Percentiles rank a stretch among this genome's conserved stretches.
Evolutionary conservation across 306 rosid genomes (phyloP).

Genomic region (Heteromeles arbutifolia): DNA sequence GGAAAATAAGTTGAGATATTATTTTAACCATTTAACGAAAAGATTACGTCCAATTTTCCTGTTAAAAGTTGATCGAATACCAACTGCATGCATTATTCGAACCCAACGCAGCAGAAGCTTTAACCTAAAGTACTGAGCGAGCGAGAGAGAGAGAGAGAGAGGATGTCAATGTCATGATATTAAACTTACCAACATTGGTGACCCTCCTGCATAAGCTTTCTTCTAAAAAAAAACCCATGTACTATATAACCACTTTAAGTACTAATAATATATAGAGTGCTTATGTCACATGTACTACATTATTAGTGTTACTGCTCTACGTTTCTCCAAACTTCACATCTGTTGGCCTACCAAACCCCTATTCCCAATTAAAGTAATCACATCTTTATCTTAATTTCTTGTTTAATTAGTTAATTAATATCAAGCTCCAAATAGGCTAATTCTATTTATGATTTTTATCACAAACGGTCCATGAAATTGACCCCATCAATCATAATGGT

Average conservation of each 20-base stretch:
- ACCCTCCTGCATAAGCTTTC: slow-evolving; percentile 16
- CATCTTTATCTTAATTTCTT: slow-evolving; percentile 20
- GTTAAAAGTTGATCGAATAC: neutral
- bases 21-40: neutral
- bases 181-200: neutral
- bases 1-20: neutral
- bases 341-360: slow-evolving; percentile 53
- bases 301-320: slow-evolving; percentile 32
- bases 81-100: neutral
- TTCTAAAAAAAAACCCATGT: slow-evolving; percentile 19
- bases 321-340: slow-evolving; percentile 20
- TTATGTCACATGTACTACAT: slow-evolving; percentile 43
- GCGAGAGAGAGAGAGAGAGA: neutral
- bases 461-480: too few species aligned
- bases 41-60: neutral
- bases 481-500: too few species aligned
- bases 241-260: slow-evolving; percentile 40
- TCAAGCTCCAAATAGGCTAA: neutral
- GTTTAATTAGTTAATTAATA: neutral
- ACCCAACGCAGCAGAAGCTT: neutral
- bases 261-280: slow-evolving; percentile 25
- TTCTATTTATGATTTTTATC: too few species aligned
- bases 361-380: slow-evolving; percentile 31
- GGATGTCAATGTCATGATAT: neutral
- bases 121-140: neutral